phyloP scores from a whole-genome alignment of 1,284 basidiomycete species.

The Fomitopsis pinicola region DNA sequence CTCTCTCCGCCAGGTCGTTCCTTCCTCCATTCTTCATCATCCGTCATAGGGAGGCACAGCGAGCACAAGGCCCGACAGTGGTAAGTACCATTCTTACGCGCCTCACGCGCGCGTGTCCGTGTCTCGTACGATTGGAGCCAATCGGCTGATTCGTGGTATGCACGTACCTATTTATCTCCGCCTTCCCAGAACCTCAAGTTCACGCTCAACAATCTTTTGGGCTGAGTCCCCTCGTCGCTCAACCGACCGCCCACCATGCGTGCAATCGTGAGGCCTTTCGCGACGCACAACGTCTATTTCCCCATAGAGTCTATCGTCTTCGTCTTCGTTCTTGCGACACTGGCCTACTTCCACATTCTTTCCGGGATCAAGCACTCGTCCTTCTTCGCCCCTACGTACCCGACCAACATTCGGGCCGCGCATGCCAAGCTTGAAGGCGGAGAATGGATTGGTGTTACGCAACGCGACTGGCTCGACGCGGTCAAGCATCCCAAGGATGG shows the following conservation, averaged over 20 bases:
- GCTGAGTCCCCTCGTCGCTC: not conserved
- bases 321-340: slow-evolving; percentile 82
- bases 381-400: slow-evolving; percentile 54
- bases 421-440: slow-evolving; percentile 47
- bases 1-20: not conserved
- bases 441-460: slow-evolving; percentile 53
- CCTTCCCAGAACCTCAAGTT: not conserved
- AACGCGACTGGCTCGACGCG: slow-evolving; percentile 44
- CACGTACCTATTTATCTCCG: slow-evolving; percentile 3
- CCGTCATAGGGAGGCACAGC: not conserved
- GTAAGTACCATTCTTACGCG: not conserved
- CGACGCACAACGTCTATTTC: slow-evolving; percentile 58
- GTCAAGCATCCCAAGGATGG: slow-evolving; percentile 27
- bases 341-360: slow-evolving; percentile 90
- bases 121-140: slow-evolving; percentile 1
- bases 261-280: slow-evolving; percentile 54
- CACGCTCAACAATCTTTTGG: not conserved
- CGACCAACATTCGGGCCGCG: slow-evolving; percentile 45
- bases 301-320: slow-evolving; percentile 86
- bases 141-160: not conserved
- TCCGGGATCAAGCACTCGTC: slow-evolving; percentile 78
- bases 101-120: slow-evolving; percentile 1
- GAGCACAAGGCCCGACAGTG: not conserved
- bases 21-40: not conserved
- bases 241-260: slow-evolving; percentile 36